These are phyloP conservation scores for Hippophae tibetana DNA, from an alignment of 306 rosid species.

Conservation along the genomic window DNA sequence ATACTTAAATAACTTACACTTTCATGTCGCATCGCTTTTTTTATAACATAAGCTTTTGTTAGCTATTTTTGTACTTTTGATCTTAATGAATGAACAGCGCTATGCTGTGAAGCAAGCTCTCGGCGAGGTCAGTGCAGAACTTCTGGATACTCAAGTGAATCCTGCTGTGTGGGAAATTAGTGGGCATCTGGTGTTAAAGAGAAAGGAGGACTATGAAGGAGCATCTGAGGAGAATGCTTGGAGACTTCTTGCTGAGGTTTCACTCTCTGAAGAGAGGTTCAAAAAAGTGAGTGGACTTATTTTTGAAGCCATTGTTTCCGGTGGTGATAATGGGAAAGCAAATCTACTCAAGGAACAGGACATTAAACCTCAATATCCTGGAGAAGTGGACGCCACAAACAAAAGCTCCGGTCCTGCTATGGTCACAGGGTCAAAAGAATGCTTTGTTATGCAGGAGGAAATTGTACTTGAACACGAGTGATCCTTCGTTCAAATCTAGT, in stretches of 20 bases:
- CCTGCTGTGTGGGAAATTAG: conserved; percentile 99
- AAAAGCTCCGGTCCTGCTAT: conserved; percentile 22
- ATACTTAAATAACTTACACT: neutral
- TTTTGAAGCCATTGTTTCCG: conserved; percentile 50
- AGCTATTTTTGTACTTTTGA: neutral
- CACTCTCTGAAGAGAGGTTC: conserved; percentile 81
- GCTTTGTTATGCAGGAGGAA: conserved; percentile 55
- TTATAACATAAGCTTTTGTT: neutral
- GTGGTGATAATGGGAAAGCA: conserved; percentile 9
- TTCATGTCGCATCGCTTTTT: neutral
- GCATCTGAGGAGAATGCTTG: conserved; percentile 92
- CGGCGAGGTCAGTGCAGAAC: conserved; percentile 78
- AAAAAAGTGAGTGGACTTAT: conserved; percentile 67
- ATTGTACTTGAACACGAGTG: conserved; percentile 8
- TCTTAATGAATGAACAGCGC: conserved; percentile 38
- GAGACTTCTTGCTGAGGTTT: conserved; percentile 90
- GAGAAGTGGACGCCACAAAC: conserved; percentile 29
- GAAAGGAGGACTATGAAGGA: conserved; percentile 81
- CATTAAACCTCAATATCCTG: conserved; percentile 10
- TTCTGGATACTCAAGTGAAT: conserved; percentile 92
- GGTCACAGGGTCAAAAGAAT: conserved; percentile 51
- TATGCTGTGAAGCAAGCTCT: conserved; percentile 98
- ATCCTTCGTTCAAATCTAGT: conserved; percentile 10
- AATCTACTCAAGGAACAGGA: conserved; percentile 7
- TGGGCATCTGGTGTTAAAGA: conserved; percentile 92